Base-by-base conservation (phyloP, 371 early-diverging fungal species). In the Mortierella polycephala region DNA sequence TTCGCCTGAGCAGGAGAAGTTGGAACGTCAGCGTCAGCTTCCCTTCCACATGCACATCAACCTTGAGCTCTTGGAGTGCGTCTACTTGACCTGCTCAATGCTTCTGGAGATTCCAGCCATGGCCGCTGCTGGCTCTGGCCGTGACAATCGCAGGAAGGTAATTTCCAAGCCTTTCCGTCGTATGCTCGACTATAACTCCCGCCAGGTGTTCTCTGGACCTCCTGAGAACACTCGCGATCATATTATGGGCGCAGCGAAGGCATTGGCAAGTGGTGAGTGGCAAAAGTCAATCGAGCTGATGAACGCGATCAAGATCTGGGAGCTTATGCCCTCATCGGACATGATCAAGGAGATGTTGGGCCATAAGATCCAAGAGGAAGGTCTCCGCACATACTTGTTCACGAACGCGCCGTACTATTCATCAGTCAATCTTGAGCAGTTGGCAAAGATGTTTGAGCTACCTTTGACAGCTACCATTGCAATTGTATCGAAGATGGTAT, bases 31-130 rank as follows among this genome's bases (percentile, higher is more conserved):
- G 85, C 90, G 97, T 58, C 96, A 95, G 88, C 87, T 99, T 73
- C 99, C 98, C 37, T 97, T 98, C 95, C 98, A 98, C 86, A 95
- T 98, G 96, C 97, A 97, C 88, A 96, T 99, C 86, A 97, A 98
- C 88, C 84, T 98, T 70, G 99, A 99, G 83, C 90, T 99, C 37
- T 84, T 99, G 51, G 99, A 99, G 88, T 97, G 95, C 82, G 95
- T 95, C 41, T 98, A 96, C 85, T 85, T 98, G 82, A 94, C 95
- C 11, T 92, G 93, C 79, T 94, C 96, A 20, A 96, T 99, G 98
- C 87, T 99, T 47, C 84, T 98, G 59, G 99, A 99, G 84, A 93
- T 99, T 69, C 99, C 99, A 46, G 89, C 89, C 81, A 96, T 98
- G 91, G 98, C 98, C 20, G 86, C 91, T 77, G 90, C 95, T 83